phyloP scores from a whole-genome alignment of 2,329 filamentous ascomycete genomes.

The Xylariaceae sp. region DNA sequence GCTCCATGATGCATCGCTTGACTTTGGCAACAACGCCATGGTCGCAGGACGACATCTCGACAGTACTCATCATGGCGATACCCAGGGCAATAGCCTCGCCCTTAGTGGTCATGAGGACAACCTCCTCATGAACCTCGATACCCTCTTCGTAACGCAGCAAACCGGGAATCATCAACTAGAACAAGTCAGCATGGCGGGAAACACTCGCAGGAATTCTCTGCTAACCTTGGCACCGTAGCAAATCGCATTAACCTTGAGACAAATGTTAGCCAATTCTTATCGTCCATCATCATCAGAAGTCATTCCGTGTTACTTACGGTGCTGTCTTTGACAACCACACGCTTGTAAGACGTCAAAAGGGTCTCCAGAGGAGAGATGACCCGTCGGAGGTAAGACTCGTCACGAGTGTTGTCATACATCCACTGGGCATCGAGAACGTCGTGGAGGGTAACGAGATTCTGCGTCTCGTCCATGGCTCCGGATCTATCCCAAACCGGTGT shows the following conservation, averaged over 20 bases:
- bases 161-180: conserved; percentile 88
- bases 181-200: conserved; percentile 2
- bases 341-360: conserved; percentile 88
- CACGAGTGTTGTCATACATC: conserved; percentile 90
- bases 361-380: conserved; percentile 93
- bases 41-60: conserved; percentile 94
- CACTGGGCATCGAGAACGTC: conserved; percentile 95
- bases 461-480: conserved; percentile 90
- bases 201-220: not conserved
- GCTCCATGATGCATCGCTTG: conserved; percentile 99
- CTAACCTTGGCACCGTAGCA: conserved; percentile 84
- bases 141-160: conserved; percentile 84
- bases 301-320: conserved; percentile 30
- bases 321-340: conserved; percentile 94
- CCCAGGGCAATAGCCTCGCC: conserved; percentile 95
- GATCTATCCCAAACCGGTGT: conserved; percentile 36
- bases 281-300: not conserved
- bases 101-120: conserved; percentile 98
- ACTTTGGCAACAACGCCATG: conserved; percentile 98
- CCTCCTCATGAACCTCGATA: conserved; percentile 92
- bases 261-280: conserved; percentile 1
- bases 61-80: conserved; percentile 96
- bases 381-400: conserved; percentile 84
- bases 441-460: conserved; percentile 87
- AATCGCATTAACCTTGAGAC: conserved; percentile 63